These are phyloP conservation scores for Monilinia polystroma DNA, from an alignment of 2,329 filamentous ascomycete genomes.

Conservation along the genomic window DNA sequence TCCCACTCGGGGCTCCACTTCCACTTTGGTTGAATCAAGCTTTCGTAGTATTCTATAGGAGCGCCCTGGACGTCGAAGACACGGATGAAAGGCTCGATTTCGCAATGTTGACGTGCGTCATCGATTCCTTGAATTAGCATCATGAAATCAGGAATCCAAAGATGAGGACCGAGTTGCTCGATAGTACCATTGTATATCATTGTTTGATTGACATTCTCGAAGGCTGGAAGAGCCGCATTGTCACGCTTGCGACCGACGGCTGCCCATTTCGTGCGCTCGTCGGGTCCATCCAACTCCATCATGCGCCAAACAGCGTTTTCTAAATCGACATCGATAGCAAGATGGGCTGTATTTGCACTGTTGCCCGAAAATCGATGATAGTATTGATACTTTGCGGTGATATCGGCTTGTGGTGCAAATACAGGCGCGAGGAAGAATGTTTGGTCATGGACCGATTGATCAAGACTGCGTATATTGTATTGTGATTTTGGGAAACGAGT, in stretches of 20 bases:
- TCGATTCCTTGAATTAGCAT: slow-evolving; percentile 6
- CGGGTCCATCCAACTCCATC: background rate
- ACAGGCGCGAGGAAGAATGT: slow-evolving; percentile 15
- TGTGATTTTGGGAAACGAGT: background rate
- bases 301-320: slow-evolving; percentile 12
- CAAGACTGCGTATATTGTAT: slow-evolving; percentile 11
- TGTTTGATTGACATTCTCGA: background rate
- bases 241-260: background rate
- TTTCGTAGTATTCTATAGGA: background rate
- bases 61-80: background rate
- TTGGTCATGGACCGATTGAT: background rate
- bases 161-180: background rate
- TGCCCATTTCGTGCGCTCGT: slow-evolving; percentile 11
- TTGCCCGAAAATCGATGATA: slow-evolving; percentile 21
- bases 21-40: background rate
- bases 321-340: slow-evolving; percentile 20
- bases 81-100: slow-evolving; percentile 22
- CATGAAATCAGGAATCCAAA: background rate
- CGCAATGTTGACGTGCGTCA: background rate
- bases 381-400: slow-evolving; percentile 16
- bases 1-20: slow-evolving; percentile 9
- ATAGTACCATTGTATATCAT: background rate
- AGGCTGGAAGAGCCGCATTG: background rate
- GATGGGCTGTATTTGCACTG: background rate
- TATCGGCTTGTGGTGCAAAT: slow-evolving; percentile 7